These are phyloP conservation scores for Hippophae tibetana DNA, from an alignment of 306 rosid genomes.

Conservation along the genomic window DNA sequence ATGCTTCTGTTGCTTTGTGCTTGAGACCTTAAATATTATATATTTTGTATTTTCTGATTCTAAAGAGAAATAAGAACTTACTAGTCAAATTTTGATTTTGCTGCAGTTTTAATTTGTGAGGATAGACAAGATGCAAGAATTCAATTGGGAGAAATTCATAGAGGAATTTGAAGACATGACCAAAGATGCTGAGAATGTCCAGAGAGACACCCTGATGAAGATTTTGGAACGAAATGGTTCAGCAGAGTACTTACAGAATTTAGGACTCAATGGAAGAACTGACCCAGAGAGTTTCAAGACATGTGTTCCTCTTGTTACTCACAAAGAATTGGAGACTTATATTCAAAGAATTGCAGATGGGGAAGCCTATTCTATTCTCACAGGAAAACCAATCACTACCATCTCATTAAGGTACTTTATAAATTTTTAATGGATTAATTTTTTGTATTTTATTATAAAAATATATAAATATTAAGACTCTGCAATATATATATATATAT, in stretches of 20 bases:
- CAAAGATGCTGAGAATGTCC: constrained; percentile 58
- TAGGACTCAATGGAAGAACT: constrained; percentile 60
- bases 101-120: constrained; percentile 11
- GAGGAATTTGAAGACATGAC: constrained; percentile 61
- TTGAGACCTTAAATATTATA: no score
- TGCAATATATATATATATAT: no score
- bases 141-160: constrained; percentile 44
- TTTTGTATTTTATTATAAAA: no score
- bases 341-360: constrained; percentile 61
- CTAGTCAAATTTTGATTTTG: background rate
- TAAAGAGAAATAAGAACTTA: no score
- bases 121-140: constrained; percentile 40
- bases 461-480: no score
- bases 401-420: constrained; percentile 52
- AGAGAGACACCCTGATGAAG: constrained; percentile 48
- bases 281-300: constrained; percentile 69
- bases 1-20: no score
- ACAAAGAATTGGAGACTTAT: constrained; percentile 51
- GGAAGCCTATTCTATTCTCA: constrained; percentile 48
- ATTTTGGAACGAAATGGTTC: constrained; percentile 60
- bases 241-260: constrained; percentile 52
- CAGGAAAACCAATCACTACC: constrained; percentile 59
- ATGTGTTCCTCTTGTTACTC: constrained; percentile 57
- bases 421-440: no score
- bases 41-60: no score